These are phyloP conservation scores for Medicago arabica DNA, from an alignment of 306 rosid genomes.

Conservation along the genomic window DNA sequence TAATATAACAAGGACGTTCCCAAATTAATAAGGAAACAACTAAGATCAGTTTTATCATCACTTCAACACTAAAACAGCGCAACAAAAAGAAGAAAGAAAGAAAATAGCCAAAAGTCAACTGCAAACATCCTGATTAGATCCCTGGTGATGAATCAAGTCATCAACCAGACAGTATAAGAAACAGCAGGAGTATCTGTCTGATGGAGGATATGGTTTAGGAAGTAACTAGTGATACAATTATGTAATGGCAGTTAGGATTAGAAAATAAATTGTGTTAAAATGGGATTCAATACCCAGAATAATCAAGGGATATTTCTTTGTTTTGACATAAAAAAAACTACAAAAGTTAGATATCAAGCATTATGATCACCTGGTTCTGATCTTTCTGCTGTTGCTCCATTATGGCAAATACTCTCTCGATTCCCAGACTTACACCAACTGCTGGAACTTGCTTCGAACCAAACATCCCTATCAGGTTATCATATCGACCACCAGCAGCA, in stretches of 20 bases:
- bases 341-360: constrained; percentile 1
- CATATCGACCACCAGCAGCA: constrained; percentile 95
- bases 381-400: constrained; percentile 79
- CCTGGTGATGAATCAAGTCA: background rate
- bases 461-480: constrained; percentile 91
- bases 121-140: constrained; percentile 7
- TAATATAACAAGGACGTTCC: background rate
- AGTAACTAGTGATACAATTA: background rate
- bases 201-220: background rate
- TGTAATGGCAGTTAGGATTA: background rate
- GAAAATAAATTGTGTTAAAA: background rate
- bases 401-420: constrained; percentile 88
- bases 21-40: background rate
- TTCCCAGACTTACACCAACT: constrained; percentile 97
- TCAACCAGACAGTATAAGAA: background rate
- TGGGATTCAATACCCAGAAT: constrained; percentile 8
- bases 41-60: constrained; percentile 13
- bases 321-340: constrained; percentile 13
- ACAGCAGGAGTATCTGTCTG: background rate
- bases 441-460: constrained; percentile 90
- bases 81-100: background rate
- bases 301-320: constrained; percentile 18
- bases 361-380: constrained; percentile 72
- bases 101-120: background rate
- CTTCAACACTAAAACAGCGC: background rate